Conservation (phyloP, 1,284 basidiomycete species). For the Cutaneotrichosporon daszewskae region DNA sequence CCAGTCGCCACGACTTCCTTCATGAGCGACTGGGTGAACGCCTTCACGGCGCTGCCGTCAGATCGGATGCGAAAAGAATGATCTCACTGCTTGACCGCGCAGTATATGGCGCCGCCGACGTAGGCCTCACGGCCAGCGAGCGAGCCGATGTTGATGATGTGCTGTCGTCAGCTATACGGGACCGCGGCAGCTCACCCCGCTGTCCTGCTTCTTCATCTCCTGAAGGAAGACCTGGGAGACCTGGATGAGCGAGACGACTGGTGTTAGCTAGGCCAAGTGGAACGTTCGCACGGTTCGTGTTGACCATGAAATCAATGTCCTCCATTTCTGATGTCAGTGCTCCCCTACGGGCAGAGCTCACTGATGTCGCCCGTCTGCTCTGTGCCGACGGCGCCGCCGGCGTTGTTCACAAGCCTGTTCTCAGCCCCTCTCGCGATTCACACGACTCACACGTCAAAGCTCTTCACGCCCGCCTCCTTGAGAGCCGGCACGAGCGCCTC, state of each 20-base stretch:
- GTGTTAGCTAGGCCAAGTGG: not conserved
- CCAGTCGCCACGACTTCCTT: conserved; percentile 78
- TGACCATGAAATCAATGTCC: conserved; percentile 61
- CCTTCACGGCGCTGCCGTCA: conserved; percentile 61
- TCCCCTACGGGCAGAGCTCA: not conserved
- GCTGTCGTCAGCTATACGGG: conserved; percentile 36
- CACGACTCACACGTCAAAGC: conserved; percentile 14
- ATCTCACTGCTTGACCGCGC: conserved; percentile 26
- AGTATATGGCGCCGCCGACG: conserved; percentile 62
- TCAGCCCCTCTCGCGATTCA: not conserved
- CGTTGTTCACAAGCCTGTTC: conserved; percentile 18
- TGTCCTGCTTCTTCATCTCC: conserved; percentile 80
- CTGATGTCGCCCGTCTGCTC: conserved; percentile 23
- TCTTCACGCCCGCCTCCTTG: conserved; percentile 9
- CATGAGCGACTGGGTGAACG: conserved; percentile 74
- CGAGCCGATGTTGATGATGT: conserved; percentile 89
- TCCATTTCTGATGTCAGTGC: conserved; percentile 5
- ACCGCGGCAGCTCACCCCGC: conserved; percentile 50
- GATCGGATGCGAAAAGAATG: not conserved
- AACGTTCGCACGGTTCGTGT: conserved; percentile 64
- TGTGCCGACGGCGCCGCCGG: conserved; percentile 19
- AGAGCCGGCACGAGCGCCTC: conserved; percentile 10
- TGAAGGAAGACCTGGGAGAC: conserved; percentile 11
- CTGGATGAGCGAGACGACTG: conserved; percentile 9
- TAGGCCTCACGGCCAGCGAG: conserved; percentile 85